These are phyloP conservation scores for Coemansia sp. DNA, from an alignment of 192 early-diverging fungal species.

Conservation along the genomic window DNA sequence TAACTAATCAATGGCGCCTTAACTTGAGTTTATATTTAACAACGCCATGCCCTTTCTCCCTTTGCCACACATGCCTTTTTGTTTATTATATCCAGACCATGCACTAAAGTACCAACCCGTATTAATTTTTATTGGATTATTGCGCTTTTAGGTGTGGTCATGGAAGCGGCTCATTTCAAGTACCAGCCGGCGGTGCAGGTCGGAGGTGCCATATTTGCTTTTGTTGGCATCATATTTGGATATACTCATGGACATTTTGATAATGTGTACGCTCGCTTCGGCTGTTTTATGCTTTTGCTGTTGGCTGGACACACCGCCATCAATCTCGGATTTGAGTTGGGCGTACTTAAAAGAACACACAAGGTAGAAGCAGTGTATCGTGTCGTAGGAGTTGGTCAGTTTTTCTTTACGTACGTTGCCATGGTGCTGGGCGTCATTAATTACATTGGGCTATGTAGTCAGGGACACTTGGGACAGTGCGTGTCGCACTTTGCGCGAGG, in stretches of 20 bases:
- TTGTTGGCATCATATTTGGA: conserved; percentile 57
- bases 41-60: no score
- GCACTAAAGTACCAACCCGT: no score
- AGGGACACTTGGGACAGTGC: conserved; percentile 61
- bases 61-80: no score
- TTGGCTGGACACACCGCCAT: conserved; percentile 44
- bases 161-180: conserved; percentile 50
- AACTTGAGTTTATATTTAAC: no score
- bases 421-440: conserved; percentile 62
- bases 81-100: no score
- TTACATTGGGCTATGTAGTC: conserved; percentile 54
- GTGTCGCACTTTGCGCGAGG: conserved; percentile 67
- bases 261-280: conserved; percentile 57
- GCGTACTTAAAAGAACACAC: conserved; percentile 16
- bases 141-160: conserved; percentile 44
- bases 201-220: conserved; percentile 39
- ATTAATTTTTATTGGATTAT: neutral
- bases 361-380: conserved; percentile 43
- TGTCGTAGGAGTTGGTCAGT: conserved; percentile 31
- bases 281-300: conserved; percentile 51
- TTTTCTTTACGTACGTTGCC: conserved; percentile 56
- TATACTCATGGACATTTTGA: conserved; percentile 53
- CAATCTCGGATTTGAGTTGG: conserved; percentile 45
- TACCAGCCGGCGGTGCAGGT: conserved; percentile 56
- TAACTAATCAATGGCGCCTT: no score